Evolutionary conservation across 2,329 filamentous ascomycete genomes (phyloP).

Genomic region (Microcera coccophila): DNA sequence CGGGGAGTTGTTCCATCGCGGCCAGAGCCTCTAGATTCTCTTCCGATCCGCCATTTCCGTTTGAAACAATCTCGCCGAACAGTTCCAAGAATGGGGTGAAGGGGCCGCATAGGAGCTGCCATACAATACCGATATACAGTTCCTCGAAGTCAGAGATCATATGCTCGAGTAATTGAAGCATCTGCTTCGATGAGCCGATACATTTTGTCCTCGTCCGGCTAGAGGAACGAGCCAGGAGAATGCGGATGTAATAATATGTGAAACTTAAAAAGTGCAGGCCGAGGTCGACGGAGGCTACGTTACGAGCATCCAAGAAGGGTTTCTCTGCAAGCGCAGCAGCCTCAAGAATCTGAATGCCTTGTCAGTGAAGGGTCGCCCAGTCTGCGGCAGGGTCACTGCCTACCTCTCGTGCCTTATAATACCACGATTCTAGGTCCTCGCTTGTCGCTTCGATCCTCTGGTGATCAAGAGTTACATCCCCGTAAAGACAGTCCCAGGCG

Average conservation of each 20-base stretch:
- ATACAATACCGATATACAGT: not conserved
- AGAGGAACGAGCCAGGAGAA: not conserved
- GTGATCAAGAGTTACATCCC: not conserved
- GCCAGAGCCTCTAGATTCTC: not conserved
- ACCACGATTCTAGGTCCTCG: not conserved
- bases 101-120: not conserved
- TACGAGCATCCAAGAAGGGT: not conserved
- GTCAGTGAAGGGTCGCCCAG: too few species aligned
- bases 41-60: not conserved
- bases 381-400: not conserved
- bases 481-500: constrained; percentile 4
- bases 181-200: not conserved
- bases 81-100: not conserved
- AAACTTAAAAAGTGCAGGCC: not conserved
- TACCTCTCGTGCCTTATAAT: not conserved
- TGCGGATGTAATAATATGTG: not conserved
- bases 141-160: not conserved
- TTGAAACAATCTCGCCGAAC: not conserved
- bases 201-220: not conserved
- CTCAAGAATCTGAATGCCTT: not conserved
- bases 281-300: not conserved
- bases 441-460: not conserved
- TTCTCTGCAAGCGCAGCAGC: not conserved
- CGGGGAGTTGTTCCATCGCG: not conserved
- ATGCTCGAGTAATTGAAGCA: not conserved